Conservation (phyloP, 2,329 filamentous ascomycete species). For the Biscogniauxia sp. region DNA sequence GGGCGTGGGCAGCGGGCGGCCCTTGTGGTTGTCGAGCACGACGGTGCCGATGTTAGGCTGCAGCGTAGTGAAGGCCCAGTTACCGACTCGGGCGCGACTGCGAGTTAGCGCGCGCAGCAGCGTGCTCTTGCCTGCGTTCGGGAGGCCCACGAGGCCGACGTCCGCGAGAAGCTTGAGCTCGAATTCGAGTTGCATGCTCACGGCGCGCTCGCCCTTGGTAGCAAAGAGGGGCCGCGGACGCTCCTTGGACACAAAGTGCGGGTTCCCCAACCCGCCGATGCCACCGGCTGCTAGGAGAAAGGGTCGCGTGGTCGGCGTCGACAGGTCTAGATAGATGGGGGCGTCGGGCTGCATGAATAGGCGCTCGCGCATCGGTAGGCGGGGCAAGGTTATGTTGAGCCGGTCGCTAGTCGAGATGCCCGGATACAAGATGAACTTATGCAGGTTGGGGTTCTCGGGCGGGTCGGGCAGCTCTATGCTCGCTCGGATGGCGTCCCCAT, state of each 20-base stretch:
- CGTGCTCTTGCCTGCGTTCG: constrained; percentile 95
- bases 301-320: constrained; percentile 74
- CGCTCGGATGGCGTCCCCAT: constrained; percentile 15
- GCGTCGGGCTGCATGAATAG: constrained; percentile 66
- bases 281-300: constrained; percentile 85
- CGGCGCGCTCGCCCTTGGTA: constrained; percentile 77
- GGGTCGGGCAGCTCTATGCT: constrained; percentile 34
- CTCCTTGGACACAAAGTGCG: constrained; percentile 82
- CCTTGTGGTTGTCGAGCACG: constrained; percentile 82
- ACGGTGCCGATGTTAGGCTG: constrained; percentile 96
- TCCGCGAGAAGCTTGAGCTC: constrained; percentile 95
- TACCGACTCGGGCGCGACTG: constrained; percentile 82
- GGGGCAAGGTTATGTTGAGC: constrained; percentile 49
- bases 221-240: constrained; percentile 79
- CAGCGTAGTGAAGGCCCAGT: constrained; percentile 96
- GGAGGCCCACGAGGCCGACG: constrained; percentile 88
- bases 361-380: constrained; percentile 50
- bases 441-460: constrained; percentile 45
- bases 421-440: constrained; percentile 86
- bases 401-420: constrained; percentile 71
- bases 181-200: constrained; percentile 76
- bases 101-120: constrained; percentile 83
- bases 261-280: constrained; percentile 87
- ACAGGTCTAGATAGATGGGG: constrained; percentile 72
- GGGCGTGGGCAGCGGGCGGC: constrained; percentile 57